Evolutionary conservation across 257 asterid species (phyloP), one percentile per base, ranked within the genome.

Genomic region (Solanum appendiculatum): DNA sequence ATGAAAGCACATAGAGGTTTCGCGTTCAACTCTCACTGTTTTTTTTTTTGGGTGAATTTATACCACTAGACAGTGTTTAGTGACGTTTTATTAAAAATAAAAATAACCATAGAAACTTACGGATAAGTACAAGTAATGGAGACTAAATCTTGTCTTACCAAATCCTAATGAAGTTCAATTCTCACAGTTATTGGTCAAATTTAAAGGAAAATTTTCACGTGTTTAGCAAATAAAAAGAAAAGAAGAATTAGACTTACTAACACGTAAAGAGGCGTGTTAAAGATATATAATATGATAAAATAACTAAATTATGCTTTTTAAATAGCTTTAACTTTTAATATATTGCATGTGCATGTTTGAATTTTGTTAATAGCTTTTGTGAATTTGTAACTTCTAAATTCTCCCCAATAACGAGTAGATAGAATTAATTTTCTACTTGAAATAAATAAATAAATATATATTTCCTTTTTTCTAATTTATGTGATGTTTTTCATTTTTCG

Each of bases 131-230:
- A n/a, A n/a, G n/a, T n/a, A n/a, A n/a, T n/a, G n/a, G n/a, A n/a
- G n/a, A n/a, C n/a, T n/a, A n/a, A n/a, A n/a, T n/a, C n/a, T n/a
- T n/a, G n/a, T n/a, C n/a, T n/a, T n/a, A n/a, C n/a, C n/a, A n/a
- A n/a, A n/a, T n/a, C n/a, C n/a, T n/a, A n/a, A n/a, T n/a, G n/a
- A n/a, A n/a, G n/a, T n/a, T n/a, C 3, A 7, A 16, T 16, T 9
- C 1, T 69, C 0, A 18, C 7, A 1, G 1, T 16, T 5, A 0
- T 1, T 14, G 1, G 3, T 58, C 9, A 64, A 63, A 60, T 9
- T n/a, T 4, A 11, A 29, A 1, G 9, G 20, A 25, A 6, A 27
- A 68, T 0, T 12, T 16, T 70, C 12, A 34, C 3, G 39, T 14
- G 12, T 66, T 27, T 29, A 2, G 3, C 39, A 27, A 6, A 13